These are phyloP conservation scores for Themeda triandra DNA, from an alignment of 176 grass and related monocot genomes.

Conservation along the genomic window DNA sequence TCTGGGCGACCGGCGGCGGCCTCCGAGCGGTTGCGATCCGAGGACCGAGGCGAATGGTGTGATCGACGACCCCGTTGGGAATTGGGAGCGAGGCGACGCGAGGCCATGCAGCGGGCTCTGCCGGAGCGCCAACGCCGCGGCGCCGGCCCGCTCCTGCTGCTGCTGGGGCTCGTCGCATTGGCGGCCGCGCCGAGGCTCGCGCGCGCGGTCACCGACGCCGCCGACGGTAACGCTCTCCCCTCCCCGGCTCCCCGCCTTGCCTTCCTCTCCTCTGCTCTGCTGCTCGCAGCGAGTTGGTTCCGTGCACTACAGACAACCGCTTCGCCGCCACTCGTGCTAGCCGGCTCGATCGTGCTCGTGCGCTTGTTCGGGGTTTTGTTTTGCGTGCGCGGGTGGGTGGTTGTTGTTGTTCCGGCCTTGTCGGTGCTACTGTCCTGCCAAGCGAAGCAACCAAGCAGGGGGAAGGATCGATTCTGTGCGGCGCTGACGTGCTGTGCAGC, in stretches of 20 bases:
- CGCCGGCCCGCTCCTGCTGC: background rate
- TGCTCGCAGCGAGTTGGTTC: background rate
- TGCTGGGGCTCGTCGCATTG: slow-evolving; percentile 17
- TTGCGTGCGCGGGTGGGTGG: background rate
- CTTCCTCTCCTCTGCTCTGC: background rate
- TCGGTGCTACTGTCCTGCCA: background rate
- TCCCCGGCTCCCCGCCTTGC: too few species aligned
- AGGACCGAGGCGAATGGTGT: slow-evolving; percentile 28
- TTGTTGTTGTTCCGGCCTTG: background rate
- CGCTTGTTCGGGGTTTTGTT: background rate
- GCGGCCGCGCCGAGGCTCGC: slow-evolving; percentile 17
- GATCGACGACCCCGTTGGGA: background rate
- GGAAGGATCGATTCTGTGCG: slow-evolving; percentile 22
- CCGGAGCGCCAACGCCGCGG: background rate
- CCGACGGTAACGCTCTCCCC: slow-evolving; percentile 21
- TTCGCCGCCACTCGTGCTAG: background rate
- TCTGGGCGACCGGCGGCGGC: background rate
- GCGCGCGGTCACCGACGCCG: slow-evolving; percentile 32
- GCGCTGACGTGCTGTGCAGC: background rate
- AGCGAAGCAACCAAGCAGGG: background rate
- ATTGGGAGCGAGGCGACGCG: background rate
- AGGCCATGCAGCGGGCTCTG: slow-evolving; percentile 4
- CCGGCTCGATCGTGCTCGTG: background rate
- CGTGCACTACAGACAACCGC: background rate
- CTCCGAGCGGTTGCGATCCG: slow-evolving; percentile 9